Conservation (phyloP, 2,329 filamentous ascomycete species). For the Arthrobotrys sinensis region DNA sequence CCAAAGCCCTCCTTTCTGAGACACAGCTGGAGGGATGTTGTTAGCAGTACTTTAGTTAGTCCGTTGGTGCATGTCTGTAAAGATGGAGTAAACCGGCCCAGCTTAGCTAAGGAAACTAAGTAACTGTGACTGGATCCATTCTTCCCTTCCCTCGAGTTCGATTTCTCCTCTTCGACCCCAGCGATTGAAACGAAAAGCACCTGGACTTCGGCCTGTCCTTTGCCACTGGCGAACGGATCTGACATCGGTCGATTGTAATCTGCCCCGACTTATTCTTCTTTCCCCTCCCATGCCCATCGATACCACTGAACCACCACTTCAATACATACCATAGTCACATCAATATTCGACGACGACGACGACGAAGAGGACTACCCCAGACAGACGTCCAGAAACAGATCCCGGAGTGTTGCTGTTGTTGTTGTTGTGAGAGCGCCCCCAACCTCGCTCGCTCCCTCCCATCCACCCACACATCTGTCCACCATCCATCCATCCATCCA, state of each 20-base stretch:
- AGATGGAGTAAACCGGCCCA: background rate
- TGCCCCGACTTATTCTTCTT: background rate
- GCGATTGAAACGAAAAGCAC: conserved; percentile 17
- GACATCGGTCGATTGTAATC: conserved; percentile 4
- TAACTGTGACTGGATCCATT: background rate
- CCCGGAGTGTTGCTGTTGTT: conserved; percentile 17
- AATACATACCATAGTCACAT: conserved; percentile 13
- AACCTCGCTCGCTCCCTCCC: conserved; percentile 17
- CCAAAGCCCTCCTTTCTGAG: conserved; percentile 30
- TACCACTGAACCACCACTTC: background rate
- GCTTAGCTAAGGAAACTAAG: conserved; percentile 9
- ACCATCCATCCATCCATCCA: conserved; percentile 21
- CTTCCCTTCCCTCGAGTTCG: conserved; percentile 13
- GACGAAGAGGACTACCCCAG: background rate
- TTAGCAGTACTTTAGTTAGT: background rate
- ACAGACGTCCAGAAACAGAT: background rate
- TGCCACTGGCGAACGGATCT: conserved; percentile 7
- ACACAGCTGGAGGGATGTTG: conserved; percentile 22
- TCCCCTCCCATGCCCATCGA: background rate
- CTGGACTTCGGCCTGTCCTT: conserved; percentile 17
- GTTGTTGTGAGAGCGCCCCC: conserved; percentile 15
- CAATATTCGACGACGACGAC: background rate
- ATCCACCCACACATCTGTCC: no score
- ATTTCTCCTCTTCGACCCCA: conserved; percentile 11
- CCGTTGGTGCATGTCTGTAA: background rate